Percentiles rank a stretch among this genome's conserved stretches.
Evolutionary conservation across 2,329 filamentous ascomycete genomes (phyloP).

Genomic region (Grosmannia clavigera): DNA sequence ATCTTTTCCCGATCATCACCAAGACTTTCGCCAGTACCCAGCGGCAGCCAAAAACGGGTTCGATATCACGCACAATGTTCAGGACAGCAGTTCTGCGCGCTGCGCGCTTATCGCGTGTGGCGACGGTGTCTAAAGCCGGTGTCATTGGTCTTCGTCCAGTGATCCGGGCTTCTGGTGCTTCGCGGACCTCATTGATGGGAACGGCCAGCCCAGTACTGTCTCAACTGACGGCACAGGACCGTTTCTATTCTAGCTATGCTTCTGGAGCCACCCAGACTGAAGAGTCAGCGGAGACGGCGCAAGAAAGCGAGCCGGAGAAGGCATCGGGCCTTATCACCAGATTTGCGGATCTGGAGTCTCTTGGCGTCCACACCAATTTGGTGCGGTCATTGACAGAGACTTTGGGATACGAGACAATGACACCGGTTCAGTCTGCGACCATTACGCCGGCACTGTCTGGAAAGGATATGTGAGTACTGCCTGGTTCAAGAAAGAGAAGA

Average conservation of each 20-base stretch:
- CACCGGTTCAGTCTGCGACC: conserved; percentile 76
- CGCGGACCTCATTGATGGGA: background rate
- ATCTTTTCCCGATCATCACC: background rate
- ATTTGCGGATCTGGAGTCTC: conserved; percentile 31
- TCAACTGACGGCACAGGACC: background rate
- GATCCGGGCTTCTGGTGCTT: background rate
- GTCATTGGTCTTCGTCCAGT: conserved; percentile 1
- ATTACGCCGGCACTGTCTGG: conserved; percentile 71
- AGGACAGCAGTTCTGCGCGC: conserved; percentile 10
- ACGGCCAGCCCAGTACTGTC: background rate
- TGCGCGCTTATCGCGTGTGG: conserved; percentile 8
- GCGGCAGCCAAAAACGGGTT: background rate
- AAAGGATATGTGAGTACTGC: conserved; percentile 60
- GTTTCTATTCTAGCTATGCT: conserved; percentile 5
- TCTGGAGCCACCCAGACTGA: background rate
- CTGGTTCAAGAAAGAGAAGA: background rate
- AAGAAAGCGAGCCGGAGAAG: background rate
- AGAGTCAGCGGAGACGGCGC: background rate
- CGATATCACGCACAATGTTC: conserved; percentile 9
- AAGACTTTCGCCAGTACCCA: background rate
- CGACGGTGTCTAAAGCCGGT: conserved; percentile 1
- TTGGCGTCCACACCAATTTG: conserved; percentile 50
- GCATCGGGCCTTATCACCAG: conserved; percentile 2
- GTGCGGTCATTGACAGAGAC: conserved; percentile 55
- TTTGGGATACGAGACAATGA: conserved; percentile 78